Evolutionary conservation across 2,329 filamentous ascomycete genomes (phyloP).

Genomic region (Monosporascus sp.): DNA sequence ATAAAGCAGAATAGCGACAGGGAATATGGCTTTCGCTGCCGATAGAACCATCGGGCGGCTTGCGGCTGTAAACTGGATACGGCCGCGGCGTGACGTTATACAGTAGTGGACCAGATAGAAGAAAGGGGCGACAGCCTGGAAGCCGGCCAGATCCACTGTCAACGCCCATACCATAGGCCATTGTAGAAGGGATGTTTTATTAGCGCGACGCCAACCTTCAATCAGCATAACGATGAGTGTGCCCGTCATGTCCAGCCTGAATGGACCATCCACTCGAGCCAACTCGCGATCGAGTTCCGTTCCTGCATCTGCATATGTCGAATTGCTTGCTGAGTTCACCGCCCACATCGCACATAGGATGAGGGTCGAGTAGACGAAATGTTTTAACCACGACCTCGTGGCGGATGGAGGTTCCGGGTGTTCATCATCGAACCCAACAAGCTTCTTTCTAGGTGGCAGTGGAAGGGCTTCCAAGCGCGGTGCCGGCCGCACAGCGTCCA

Average conservation of each 20-base stretch:
- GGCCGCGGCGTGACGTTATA: background rate
- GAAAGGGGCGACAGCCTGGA: background rate
- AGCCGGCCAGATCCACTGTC: background rate
- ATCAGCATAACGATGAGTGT: background rate
- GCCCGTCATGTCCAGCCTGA: background rate
- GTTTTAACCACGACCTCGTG: background rate
- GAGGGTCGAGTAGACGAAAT: background rate
- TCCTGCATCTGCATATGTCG: background rate
- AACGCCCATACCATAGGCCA: background rate
- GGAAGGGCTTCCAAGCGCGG: background rate
- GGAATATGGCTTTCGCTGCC: background rate
- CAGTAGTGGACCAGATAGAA: background rate
- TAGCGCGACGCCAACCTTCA: background rate
- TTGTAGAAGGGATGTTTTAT: background rate
- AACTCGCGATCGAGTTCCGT: background rate
- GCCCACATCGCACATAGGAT: background rate
- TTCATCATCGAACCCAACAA: background rate
- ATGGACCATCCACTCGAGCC: background rate
- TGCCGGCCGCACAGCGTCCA: background rate
- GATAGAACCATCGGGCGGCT: background rate
- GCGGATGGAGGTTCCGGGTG: background rate
- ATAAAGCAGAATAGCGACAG: background rate
- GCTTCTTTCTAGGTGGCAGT: background rate
- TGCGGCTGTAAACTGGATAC: background rate
- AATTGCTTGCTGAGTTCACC: background rate